Base-by-base conservation (phyloP, 2,329 filamentous ascomycete genomes). In the Cladosporium austrohemisphaericum region DNA sequence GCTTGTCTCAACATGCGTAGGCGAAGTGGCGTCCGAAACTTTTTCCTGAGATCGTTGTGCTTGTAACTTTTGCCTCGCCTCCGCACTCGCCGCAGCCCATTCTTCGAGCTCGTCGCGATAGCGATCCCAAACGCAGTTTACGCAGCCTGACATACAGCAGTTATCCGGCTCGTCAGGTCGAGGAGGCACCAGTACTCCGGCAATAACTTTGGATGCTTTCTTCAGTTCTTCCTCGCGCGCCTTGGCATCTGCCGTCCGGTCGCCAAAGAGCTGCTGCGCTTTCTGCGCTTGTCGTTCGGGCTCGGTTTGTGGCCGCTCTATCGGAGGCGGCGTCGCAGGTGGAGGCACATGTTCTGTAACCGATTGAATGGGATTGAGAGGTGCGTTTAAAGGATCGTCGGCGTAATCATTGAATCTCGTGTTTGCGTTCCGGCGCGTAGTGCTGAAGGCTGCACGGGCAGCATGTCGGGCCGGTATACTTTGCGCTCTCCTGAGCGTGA, bases 81-180 rank as follows among this genome's bases (percentile, higher is more conserved):
- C 78, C 3, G 75, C 71, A 28, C 78, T 80, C 51, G 82, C 78
- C 11, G 74, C 72, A 3, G 84, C 85, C 88, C 90, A 97, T 51
- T 88, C 86, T 67, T 97, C 91, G 70, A 97, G 77, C 45, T 97
- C 93, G 57, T 98, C 92, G 7, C 91, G 79, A 68, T 84, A 97
- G 46, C 82, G 76, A 60, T 96, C 91, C 91, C 91, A 97, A 2
- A 97, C 93, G 68, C 93, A 98, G 67, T 97, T 91, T 41, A 95
- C 92, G 66, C 93, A 98, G 3, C 93, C 93, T 63, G 88, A 93
- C 93, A 98, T 98, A 71, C 93, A 98, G 77, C 93, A 98, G 65
- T 98, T 96, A 62, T 97, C 93, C 3, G 93, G 93, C 69, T 98
- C 92, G 40, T 82, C 78, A 1, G 93, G 93, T 40, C 80, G 80